These are phyloP conservation scores for Dictyostelium intermedium DNA, from an alignment of 78 protist genomes.

Conservation along the genomic window DNA sequence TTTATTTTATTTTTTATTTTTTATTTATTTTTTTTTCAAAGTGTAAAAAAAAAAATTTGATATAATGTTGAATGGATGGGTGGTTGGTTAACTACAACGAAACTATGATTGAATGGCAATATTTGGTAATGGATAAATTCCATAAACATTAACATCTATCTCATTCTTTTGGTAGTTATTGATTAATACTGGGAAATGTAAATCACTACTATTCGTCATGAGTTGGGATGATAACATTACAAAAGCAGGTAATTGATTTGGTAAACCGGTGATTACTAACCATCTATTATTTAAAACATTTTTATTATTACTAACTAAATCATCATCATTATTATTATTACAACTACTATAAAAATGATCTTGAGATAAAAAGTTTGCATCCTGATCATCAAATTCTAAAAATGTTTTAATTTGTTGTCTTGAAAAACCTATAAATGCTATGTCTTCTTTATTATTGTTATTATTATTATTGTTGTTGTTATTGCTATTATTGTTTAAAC, in stretches of 20 bases:
- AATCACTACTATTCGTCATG: background rate
- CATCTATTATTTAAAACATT: background rate
- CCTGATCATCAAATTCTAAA: slow-evolving; percentile 4
- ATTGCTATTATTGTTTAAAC: background rate
- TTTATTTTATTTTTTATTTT: too few relatives aligned
- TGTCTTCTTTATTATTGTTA: background rate
- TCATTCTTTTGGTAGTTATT: background rate
- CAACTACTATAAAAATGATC: background rate
- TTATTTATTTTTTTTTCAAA: too few relatives aligned
- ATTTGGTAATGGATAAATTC: background rate
- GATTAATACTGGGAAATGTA: background rate
- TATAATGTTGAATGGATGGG: too few relatives aligned
- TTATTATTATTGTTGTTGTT: background rate
- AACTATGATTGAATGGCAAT: background rate
- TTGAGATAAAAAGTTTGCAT: background rate
- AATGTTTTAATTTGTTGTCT: background rate
- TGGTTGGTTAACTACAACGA: background rate
- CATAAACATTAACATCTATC: background rate
- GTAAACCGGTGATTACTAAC: slow-evolving; percentile 2
- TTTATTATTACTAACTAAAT: background rate
- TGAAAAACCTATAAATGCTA: background rate
- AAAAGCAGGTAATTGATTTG: background rate
- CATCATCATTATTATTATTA: background rate
- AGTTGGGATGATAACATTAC: background rate
- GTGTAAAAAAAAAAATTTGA: too few relatives aligned